Conservation (phyloP, 495 filamentous ascomycete species). For the Neurospora tetraspora region DNA sequence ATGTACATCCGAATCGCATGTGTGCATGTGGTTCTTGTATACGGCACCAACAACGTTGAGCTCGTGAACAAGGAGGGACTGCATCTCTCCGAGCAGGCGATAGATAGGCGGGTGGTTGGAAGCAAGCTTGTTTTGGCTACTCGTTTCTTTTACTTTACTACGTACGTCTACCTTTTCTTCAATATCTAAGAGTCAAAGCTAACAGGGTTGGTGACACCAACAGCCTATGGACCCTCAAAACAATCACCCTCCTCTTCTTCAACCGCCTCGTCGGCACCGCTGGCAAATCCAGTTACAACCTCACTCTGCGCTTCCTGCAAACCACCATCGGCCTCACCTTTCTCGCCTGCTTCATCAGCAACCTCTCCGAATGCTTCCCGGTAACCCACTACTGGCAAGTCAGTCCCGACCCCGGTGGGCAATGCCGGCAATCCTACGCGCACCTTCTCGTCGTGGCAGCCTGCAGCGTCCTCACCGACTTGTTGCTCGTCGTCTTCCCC, state of each 20-base stretch:
- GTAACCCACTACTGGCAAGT: conserved; percentile 85
- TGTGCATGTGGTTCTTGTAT: conserved; percentile 72
- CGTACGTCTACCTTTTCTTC: conserved; percentile 41
- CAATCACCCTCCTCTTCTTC: conserved; percentile 81
- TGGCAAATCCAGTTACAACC: conserved; percentile 58
- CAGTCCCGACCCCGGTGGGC: conserved; percentile 69
- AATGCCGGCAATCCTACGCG: conserved; percentile 71
- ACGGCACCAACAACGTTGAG: conserved; percentile 80
- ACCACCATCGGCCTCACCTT: conserved; percentile 66
- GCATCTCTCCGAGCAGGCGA: conserved; percentile 30
- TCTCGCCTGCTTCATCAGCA: conserved; percentile 62
- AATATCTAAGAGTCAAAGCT: no score
- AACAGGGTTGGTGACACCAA: background rate
- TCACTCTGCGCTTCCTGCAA: conserved; percentile 56
- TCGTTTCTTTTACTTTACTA: conserved; percentile 55
- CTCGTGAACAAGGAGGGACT: conserved; percentile 18
- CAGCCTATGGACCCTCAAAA: conserved; percentile 87
- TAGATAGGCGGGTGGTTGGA: conserved; percentile 42
- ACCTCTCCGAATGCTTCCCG: conserved; percentile 76
- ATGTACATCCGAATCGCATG: conserved; percentile 69
- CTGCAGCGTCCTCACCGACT: conserved; percentile 74
- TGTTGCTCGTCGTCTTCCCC: conserved; percentile 78
- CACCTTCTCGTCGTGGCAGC: conserved; percentile 74
- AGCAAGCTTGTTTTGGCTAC: conserved; percentile 53
- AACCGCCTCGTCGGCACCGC: conserved; percentile 54